Evolutionary conservation across 208 protist species (phyloP).

Genomic region (Angomonas deanei): DNA sequence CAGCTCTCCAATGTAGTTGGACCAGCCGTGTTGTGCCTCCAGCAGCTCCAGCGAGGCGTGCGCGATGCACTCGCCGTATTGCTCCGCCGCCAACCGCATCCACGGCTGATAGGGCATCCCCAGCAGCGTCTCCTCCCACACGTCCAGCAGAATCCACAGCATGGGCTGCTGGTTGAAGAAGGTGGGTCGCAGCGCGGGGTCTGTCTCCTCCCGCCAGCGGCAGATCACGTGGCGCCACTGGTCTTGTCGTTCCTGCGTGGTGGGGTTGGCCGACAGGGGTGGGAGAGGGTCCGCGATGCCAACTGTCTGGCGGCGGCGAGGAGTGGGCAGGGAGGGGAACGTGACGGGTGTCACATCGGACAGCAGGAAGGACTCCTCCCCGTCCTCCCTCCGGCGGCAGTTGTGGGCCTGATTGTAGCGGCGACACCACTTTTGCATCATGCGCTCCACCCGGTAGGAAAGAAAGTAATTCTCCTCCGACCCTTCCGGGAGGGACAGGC

Average conservation of each 20-base stretch:
- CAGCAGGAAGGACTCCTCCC: not conserved
- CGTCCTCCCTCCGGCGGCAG: not conserved
- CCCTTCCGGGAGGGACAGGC: not conserved
- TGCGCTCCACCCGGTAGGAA: not conserved
- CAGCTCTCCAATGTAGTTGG: not conserved
- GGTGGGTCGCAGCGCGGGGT: constrained; percentile 15
- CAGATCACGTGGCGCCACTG: not conserved
- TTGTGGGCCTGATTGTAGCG: not conserved
- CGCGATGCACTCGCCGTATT: constrained; percentile 24
- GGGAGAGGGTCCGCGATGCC: not conserved
- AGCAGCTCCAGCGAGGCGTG: not conserved
- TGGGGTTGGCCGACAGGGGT: not conserved
- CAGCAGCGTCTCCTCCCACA: constrained; percentile 63
- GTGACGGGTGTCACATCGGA: not conserved
- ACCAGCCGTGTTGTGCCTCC: constrained; percentile 1
- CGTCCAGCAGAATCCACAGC: constrained; percentile 56
- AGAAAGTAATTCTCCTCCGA: not conserved
- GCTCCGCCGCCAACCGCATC: constrained; percentile 28
- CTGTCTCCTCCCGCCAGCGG: not conserved
- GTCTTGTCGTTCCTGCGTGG: not conserved
- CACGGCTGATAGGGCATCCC: constrained; percentile 43
- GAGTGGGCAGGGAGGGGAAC: not conserved
- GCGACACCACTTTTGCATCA: constrained; percentile 8
- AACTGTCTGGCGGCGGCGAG: not conserved
- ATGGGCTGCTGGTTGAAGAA: constrained; percentile 20